Conservation (phyloP, 768 basidiomycete genomes). For the Mycena venus region DNA sequence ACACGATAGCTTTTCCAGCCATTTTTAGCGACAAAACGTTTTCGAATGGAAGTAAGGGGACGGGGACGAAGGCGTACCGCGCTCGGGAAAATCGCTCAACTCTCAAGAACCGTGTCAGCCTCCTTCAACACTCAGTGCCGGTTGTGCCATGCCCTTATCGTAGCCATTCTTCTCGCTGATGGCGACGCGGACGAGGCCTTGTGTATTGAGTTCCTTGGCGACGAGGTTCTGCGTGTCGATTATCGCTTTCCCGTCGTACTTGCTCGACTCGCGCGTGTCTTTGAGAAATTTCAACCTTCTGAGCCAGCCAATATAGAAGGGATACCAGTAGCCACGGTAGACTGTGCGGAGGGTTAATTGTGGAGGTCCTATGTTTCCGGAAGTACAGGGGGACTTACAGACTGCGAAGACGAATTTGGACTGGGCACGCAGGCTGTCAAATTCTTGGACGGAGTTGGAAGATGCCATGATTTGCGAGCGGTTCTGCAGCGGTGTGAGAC, state of each 20-base stretch:
- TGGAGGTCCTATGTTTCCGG: constrained; percentile 3
- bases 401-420: constrained; percentile 14
- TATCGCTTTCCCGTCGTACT: constrained; percentile 7
- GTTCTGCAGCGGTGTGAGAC: background rate
- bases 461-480: constrained; percentile 4
- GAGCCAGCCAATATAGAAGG: constrained; percentile 6
- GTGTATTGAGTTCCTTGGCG: constrained; percentile 7
- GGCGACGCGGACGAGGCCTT: constrained; percentile 10
- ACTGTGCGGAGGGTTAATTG: constrained; percentile 3
- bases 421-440: constrained; percentile 2
- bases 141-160: constrained; percentile 11
- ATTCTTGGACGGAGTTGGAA: background rate
- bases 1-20: too few relatives aligned
- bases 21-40: too few relatives aligned
- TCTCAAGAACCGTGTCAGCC: background rate
- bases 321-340: constrained; percentile 12
- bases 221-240: constrained; percentile 6
- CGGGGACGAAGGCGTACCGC: background rate
- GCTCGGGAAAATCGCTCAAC: constrained; percentile 13
- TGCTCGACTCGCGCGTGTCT: constrained; percentile 1
- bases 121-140: background rate
- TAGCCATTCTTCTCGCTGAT: constrained; percentile 13
- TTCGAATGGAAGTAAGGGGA: too few relatives aligned
- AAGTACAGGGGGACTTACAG: constrained; percentile 9
- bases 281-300: background rate